Conservation (phyloP, 345 rosid genomes). For the Stellera chamaejasme region DNA sequence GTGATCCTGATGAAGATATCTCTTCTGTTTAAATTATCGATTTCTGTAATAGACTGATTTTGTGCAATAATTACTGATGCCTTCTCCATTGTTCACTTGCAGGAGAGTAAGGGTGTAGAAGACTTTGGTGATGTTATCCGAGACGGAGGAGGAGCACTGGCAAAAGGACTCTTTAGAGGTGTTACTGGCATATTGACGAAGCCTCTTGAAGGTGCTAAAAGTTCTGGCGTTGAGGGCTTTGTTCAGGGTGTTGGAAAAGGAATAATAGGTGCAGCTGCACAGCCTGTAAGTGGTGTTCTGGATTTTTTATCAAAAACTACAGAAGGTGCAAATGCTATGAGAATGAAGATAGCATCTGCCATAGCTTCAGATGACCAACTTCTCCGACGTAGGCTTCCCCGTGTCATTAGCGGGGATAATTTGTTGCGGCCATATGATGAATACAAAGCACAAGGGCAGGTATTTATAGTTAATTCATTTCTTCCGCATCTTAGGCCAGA, state of each 20-base stretch:
- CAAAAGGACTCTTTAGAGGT: constrained; percentile 95
- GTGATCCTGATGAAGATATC: no score
- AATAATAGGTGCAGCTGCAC: constrained; percentile 96
- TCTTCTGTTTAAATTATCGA: no score
- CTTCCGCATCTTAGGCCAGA: not conserved
- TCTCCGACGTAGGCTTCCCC: constrained; percentile 86
- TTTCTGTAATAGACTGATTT: not conserved
- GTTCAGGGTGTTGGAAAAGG: constrained; percentile 99
- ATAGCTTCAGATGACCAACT: constrained; percentile 98
- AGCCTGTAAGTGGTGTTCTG: constrained; percentile 96
- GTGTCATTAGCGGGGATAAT: constrained; percentile 85
- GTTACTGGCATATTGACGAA: constrained; percentile 96
- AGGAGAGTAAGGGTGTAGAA: constrained; percentile 97
- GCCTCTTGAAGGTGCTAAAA: constrained; percentile 97
- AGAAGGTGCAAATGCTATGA: constrained; percentile 99
- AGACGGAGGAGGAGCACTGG: constrained; percentile 99
- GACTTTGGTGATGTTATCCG: constrained; percentile 91
- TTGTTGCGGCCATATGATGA: constrained; percentile 84
- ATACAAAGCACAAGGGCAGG: constrained; percentile 93
- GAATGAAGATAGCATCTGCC: constrained; percentile 95
- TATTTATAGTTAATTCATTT: constrained; percentile 17
- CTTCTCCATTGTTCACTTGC: constrained; percentile 12
- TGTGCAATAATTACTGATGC: not conserved
- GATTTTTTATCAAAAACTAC: constrained; percentile 98
- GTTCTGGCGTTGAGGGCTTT: constrained; percentile 95